A percentile compares a stretch with the other conserved stretches of the same genome.
Conservation (phyloP, 495 filamentous ascomycete species). For the Lasiosphaeria ovina region DNA sequence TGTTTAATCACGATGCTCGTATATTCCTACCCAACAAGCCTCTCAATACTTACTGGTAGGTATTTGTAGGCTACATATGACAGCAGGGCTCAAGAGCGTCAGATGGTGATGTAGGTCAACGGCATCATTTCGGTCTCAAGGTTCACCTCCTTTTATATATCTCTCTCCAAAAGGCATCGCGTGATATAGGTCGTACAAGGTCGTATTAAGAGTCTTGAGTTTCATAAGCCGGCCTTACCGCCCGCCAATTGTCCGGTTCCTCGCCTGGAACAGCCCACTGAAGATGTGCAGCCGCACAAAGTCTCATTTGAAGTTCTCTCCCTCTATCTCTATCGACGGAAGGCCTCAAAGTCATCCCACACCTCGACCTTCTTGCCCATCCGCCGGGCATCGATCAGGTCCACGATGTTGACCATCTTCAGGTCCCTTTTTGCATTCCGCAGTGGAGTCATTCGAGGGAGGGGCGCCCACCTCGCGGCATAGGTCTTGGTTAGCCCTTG, state of each 20-base stretch:
- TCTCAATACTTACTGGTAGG: neutral
- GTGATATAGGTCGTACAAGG: neutral
- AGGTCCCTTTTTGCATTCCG: too few relatives aligned
- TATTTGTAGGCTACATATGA: neutral
- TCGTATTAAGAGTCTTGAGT: neutral
- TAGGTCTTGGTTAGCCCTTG: conserved; percentile 28
- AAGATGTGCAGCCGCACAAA: neutral
- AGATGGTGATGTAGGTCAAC: neutral
- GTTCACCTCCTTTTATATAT: neutral
- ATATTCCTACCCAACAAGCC: neutral
- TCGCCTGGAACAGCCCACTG: conserved; percentile 6
- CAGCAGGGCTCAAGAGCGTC: neutral
- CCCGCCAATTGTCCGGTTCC: conserved; percentile 4
- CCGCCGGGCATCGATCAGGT: too few relatives aligned
- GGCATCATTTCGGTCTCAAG: neutral
- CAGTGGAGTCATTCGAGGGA: too few relatives aligned
- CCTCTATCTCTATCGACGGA: too few relatives aligned
- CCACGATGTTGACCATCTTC: too few relatives aligned
- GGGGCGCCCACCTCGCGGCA: conserved; percentile 31
- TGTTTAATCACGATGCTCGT: neutral
- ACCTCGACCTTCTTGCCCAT: too few relatives aligned
- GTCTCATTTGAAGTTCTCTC: too few relatives aligned
- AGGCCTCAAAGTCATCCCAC: too few relatives aligned
- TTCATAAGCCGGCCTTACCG: conserved; percentile 5
- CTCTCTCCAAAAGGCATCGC: neutral